A percentile compares a stretch with the other conserved stretches of the same genome.
Conservation (phyloP, 768 basidiomycete genomes). For the Mycena sanguinolenta region DNA sequence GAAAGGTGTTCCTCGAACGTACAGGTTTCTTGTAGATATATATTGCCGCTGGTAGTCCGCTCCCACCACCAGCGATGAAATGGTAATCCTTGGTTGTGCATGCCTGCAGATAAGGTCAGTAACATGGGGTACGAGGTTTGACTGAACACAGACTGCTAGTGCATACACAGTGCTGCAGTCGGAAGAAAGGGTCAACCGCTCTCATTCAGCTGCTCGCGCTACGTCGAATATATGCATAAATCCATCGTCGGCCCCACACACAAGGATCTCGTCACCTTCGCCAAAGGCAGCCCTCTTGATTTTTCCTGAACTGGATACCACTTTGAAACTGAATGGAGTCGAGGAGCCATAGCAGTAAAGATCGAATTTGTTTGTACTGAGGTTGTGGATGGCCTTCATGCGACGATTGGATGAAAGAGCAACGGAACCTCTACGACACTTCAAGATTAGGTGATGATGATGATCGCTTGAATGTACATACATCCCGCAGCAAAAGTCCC, state of each 20-base stretch:
- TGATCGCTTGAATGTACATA: too few species aligned
- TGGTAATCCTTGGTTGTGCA: background rate
- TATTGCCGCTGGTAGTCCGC: background rate
- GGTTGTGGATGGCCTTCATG: background rate
- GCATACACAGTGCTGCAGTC: too few species aligned
- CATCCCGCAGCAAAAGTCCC: background rate
- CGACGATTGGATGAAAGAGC: background rate
- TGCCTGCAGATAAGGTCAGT: background rate
- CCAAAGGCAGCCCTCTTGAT: background rate
- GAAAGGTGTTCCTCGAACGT: too few species aligned
- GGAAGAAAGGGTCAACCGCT: too few species aligned
- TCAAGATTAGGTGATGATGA: background rate
- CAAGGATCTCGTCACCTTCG: background rate
- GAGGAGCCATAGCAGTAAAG: background rate
- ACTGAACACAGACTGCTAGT: too few species aligned
- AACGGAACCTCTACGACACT: background rate
- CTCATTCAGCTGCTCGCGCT: background rate
- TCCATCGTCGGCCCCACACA: background rate
- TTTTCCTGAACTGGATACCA: background rate
- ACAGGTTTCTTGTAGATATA: background rate
- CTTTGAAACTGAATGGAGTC: background rate
- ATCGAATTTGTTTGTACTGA: background rate
- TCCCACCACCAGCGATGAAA: background rate
- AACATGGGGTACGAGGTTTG: too few species aligned
- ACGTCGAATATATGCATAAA: background rate